Evolutionary conservation across 345 rosid genomes (phyloP), one percentile per base, ranked within the genome.

Genomic region (Brassica carinata): DNA sequence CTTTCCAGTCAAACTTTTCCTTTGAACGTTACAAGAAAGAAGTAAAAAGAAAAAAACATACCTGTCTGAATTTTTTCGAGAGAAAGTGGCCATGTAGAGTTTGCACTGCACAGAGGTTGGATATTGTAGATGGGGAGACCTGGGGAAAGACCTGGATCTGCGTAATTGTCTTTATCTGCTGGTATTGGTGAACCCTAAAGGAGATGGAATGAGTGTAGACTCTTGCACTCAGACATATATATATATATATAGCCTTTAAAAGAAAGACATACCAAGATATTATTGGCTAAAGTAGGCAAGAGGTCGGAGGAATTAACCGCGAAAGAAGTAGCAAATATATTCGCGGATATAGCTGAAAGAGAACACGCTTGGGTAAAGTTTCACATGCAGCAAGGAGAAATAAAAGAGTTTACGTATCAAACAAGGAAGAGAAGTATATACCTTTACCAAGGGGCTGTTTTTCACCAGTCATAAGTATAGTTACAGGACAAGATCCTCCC

Each of bases 401-500:
- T 59, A 59, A 58, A 58, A 40, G 63, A 57, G 61, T 55, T n/a
- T 40, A 7, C 27, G 26, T 57, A 57, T 57, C 27, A 57, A 7
- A 18, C 23, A 57, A 18, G 27, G 62, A 58, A 58, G 27, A 14
- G 18, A 51, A 59, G 30, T 11, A 61, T 61, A 61, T 61, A 95
- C 97, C 65, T 86, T 86, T 33, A 81, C 96, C 98, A 62, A 93
- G 75, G 1, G 97, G 76, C 7, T 55, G 87, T 69, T 90, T 89
- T 13, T 62, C 75, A 15, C 99, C 98, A 0, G 99, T 93, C 67
- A 90, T 38, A 58, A 93, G 90, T 75, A 87, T 31, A 51, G 89
- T 86, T 8, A 85, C 88, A 66, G 99, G 97, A 83, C 99, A 95
- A 57, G 87, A 76, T 51, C 90, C 90, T 31, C 45, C 45, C 64